Percentiles rank a stretch among this genome's conserved stretches.
Evolutionary conservation across 1,139 yeast species (phyloP).

Genomic region (Suhomyces bolitotheri): DNA sequence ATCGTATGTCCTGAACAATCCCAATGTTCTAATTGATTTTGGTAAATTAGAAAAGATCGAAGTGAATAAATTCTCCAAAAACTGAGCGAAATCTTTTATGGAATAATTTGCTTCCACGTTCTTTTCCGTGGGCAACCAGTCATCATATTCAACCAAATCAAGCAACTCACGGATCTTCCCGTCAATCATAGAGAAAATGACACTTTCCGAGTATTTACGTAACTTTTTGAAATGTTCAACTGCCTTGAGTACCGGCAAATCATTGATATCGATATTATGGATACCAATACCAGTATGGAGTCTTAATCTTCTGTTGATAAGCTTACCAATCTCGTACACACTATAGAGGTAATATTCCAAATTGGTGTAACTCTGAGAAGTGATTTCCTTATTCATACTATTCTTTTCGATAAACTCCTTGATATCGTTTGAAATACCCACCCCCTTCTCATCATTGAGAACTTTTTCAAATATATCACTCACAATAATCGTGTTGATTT

Average conservation of each 20-base stretch:
- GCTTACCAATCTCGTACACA: constrained; percentile 54
- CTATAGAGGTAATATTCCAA: constrained; percentile 78
- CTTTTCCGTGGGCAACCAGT: constrained; percentile 54
- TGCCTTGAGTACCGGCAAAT: constrained; percentile 42
- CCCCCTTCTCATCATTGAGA: constrained; percentile 49
- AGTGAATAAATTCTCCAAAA: constrained; percentile 80
- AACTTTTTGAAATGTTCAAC: constrained; percentile 57
- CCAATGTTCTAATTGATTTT: constrained; percentile 69
- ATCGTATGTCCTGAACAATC: constrained; percentile 85
- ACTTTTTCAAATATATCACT: constrained; percentile 68
- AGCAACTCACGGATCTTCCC: constrained; percentile 74
- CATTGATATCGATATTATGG: constrained; percentile 37
- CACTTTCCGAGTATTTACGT: constrained; percentile 74
- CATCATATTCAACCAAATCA: constrained; percentile 84
- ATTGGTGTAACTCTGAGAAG: constrained; percentile 85
- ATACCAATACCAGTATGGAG: constrained; percentile 58
- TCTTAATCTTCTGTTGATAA: constrained; percentile 42
- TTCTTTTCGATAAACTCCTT: constrained; percentile 57
- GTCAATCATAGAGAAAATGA: constrained; percentile 79
- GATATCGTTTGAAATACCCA: constrained; percentile 68
- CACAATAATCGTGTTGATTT: constrained; percentile 50
- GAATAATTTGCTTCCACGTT: constrained; percentile 70
- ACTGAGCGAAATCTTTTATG: constrained; percentile 83
- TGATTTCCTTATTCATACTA: constrained; percentile 80
- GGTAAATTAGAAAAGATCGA: constrained; percentile 88